Base-by-base conservation (phyloP, 805 yeast species). In the Kuraishia piskuri region DNA sequence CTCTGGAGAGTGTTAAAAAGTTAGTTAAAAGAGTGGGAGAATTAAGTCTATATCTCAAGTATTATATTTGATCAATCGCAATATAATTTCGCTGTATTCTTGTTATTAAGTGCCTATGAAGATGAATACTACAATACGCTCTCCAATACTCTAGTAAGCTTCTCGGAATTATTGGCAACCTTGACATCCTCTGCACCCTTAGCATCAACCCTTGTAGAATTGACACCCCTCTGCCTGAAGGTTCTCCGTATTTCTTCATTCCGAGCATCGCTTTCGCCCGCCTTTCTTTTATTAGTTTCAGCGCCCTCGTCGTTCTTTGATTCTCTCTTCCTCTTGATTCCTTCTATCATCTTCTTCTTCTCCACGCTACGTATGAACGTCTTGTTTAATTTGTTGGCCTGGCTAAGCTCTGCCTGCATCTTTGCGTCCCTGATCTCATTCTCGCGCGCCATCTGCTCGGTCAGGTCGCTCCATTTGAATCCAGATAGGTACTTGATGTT, bases 381-480 rank as follows among this genome's bases (percentile, higher is more conserved):
- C 69, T 90, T 89, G 72, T 91, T 91, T 67, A 92, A 77, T 60
- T 88, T 86, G 53, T 84, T 86, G 46, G 95, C 96, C 67, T 90
- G 96, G 1, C 95, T 79, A 40, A 94, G 80, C 68, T 94, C 98
- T 56, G 95, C 80, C 57, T 90, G 84, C 63, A 92, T 74, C 70
- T 88, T 90, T 52, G 92, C 82, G 63, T 90, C 96, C 68, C 96
- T 83, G 47, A 85, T 77, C 67, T 91, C 97, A 58, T 86, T 85
- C 70, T 94, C 98, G 62, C 81, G 81, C 2, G 96, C 90, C 58
- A 92, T 88, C 65, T 92, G 97, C 65, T 87, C 95, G 2, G 97
- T 91, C 65, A 94, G 75, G 63, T 94, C 96, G 53, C 86, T 77
- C 99, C 99, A 94, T 65, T 94, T 94, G 77, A 92, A 94, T 1